phyloP scores from a whole-genome alignment of 2,329 filamentous ascomycete species.

The Colletotrichum sp. region DNA sequence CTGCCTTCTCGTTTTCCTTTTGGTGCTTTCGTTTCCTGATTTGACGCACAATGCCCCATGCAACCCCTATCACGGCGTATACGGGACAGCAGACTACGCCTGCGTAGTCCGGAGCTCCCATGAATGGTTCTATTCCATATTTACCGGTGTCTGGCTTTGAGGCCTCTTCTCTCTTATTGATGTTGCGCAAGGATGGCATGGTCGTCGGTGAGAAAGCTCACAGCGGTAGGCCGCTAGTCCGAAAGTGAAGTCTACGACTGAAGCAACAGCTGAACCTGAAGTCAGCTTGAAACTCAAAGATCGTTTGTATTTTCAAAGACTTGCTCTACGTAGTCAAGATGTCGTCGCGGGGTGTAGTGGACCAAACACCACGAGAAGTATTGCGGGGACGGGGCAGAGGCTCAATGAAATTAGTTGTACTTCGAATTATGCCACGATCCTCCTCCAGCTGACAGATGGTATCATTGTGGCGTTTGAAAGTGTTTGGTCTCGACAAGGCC shows the following conservation, averaged over 20 bases:
- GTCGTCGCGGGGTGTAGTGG: fast-evolving
- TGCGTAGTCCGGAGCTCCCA: background rate
- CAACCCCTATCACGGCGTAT: background rate
- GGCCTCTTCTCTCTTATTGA: background rate
- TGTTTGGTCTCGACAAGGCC: background rate
- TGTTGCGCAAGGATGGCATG: background rate
- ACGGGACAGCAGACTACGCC: background rate
- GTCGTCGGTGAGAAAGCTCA: background rate
- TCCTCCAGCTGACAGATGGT: background rate
- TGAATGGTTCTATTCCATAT: background rate
- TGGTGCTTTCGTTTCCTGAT: background rate
- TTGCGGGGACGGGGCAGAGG: background rate
- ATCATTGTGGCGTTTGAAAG: background rate
- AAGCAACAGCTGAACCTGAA: background rate
- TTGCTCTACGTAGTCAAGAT: background rate
- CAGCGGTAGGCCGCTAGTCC: background rate
- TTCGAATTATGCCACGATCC: background rate
- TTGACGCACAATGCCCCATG: background rate
- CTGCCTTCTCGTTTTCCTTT: background rate
- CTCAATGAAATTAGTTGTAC: background rate
- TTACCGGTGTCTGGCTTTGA: background rate
- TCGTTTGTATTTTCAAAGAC: background rate
- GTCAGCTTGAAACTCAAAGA: background rate
- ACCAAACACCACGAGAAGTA: background rate
- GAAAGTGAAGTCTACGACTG: background rate